phyloP scores from a whole-genome alignment of 2,329 filamentous ascomycete species.

The Calonectria honghensis region DNA sequence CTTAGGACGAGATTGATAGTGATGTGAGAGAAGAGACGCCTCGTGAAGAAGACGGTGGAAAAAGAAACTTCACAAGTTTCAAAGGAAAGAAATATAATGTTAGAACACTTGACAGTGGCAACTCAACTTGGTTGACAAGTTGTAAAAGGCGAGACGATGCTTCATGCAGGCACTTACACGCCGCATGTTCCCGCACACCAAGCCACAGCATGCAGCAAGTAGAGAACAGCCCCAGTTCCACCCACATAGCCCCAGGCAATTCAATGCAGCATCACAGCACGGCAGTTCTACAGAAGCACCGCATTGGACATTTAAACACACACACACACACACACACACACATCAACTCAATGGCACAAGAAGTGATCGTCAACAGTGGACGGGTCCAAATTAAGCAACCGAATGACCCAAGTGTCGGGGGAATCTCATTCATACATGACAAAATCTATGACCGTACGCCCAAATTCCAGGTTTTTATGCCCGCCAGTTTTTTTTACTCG shows the following conservation, averaged over 20 bases:
- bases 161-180: conserved; percentile 12
- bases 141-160: not conserved
- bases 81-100: not conserved
- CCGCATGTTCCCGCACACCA: not conserved
- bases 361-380: conserved; percentile 52
- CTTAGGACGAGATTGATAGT: not conserved
- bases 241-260: not conserved
- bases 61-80: not conserved
- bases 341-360: conserved; percentile 22
- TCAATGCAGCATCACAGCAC: not conserved
- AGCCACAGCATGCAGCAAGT: conserved; percentile 6
- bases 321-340: not conserved
- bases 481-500: conserved; percentile 70
- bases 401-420: conserved; percentile 61
- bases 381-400: conserved; percentile 60
- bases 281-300: too few species aligned
- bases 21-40: not conserved
- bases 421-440: conserved; percentile 65
- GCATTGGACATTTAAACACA: not conserved
- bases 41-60: not conserved
- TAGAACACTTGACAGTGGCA: not conserved
- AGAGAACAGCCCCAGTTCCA: not conserved
- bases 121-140: not conserved
- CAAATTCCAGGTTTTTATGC: conserved; percentile 56
- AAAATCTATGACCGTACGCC: conserved; percentile 65